Base-by-base conservation (phyloP, 805 yeast species). In the Saccharomycopsis vini region DNA sequence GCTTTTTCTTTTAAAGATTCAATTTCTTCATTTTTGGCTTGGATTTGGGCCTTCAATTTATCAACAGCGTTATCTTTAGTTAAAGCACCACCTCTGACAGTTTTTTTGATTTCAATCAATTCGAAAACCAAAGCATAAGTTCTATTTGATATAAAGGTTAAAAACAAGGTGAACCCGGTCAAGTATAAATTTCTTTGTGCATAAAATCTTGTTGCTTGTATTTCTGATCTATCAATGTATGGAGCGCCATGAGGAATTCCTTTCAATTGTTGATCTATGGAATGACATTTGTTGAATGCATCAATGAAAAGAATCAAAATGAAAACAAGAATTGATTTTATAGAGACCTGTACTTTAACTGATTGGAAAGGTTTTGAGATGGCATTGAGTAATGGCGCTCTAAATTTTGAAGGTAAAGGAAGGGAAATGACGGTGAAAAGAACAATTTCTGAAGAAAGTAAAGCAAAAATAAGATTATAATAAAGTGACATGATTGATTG, bases 131-230 rank as follows among this genome's bases (percentile, higher is more conserved):
- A 69, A 3, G 77, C 69, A 61, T 84, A 87, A 2, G 96, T 87
- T 65, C 97, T 75, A 57, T 81, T 79, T 53, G 89, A 77, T 42
- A 87, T 81, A 57, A 89, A 70, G 2, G 95, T 84, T 56, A 92
- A 69, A 61, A 92, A 92, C 61, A 92, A 73, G 2, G 97, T 88
- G 64, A 89, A 87, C 1, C 99, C 99, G 54, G 96, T 87, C 40
- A 92, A 71, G 56, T 92, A 92, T 81, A 88, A 77, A 69, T 92
- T 92, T 67, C 99, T 79, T 67, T 92, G 98, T 18, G 97, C 87
- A 59, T 89, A 89, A 64, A 92, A 92, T 57, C 88, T 75, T 63
- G 96, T 77, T 19, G 96, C 92, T 62, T 83, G 88, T 44, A 84
- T 71, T 57, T 92, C 97, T 18, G 87, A 67, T 47, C 95, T 72